Base-by-base conservation (phyloP, 106 monocot species). In the Apostasia ramifera region DNA sequence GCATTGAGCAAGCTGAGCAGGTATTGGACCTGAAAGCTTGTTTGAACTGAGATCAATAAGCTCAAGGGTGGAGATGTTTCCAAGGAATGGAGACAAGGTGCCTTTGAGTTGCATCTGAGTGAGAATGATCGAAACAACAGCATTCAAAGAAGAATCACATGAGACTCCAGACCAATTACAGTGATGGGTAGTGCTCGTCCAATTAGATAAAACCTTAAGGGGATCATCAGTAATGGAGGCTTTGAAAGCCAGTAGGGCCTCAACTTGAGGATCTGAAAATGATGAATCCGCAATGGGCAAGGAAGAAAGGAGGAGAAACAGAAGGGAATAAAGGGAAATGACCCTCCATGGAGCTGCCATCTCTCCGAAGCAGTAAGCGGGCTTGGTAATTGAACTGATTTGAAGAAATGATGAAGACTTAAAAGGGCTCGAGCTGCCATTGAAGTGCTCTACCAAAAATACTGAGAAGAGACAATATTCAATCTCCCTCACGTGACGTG, bases 121-220 rank as follows among this genome's bases (percentile, higher is more conserved):
- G 13, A 87, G 65, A 45, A 50, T 63, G 10, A 90, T 79, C 3
- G 82, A 74, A 5, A 84, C 48, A 13, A 94, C 76, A 2, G 66
- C 8, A 40, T 64, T 63, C 47, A 83, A 75, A 15, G 79, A 44
- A 41, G 78, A 52, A 63, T 90, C 90, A 44, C 90, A 94, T 11
- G 81, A 40, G 55, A 94, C 67, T 40, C 93, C 93, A 6, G 79
- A 58, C 89, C 91, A 94, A 61, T 79, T 80, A 77, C 94, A 94
- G 56, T 79, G 83, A 62, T 81, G 74, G 3, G 75, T 53, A 1
- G 61, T n/a, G 53, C 43, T 47, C 0, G 52, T 79, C 90, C 90
- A 90, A 46, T 65, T 65, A 46, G 65, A 47, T 37, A 65, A 49
- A 49, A 26, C 65, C 11, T 48, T 48, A 9, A 49, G 65, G 43